Evolutionary conservation across 805 yeast genomes (phyloP).

Genomic region (Lipomyces lipofer): DNA sequence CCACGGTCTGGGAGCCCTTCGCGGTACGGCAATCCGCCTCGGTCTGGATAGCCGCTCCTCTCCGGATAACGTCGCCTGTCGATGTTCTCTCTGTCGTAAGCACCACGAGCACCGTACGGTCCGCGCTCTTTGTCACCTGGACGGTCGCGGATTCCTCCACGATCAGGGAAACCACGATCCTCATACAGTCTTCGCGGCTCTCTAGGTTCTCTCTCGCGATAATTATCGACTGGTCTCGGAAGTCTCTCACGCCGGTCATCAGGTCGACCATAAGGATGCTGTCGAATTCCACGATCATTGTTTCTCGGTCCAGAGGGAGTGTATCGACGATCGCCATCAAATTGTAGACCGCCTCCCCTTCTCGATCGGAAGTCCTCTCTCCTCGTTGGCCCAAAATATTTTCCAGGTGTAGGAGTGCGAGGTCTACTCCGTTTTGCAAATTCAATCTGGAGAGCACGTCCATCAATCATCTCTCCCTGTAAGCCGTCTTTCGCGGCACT

Average conservation of each 20-base stretch:
- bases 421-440: constrained; percentile 46
- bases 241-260: constrained; percentile 8
- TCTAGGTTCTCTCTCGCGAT: constrained; percentile 17
- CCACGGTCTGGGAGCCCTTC: no score
- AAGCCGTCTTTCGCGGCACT: constrained; percentile 49
- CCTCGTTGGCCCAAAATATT: constrained; percentile 38
- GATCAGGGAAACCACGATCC: constrained; percentile 1
- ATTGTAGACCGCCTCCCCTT: neutral
- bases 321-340: no score
- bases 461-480: constrained; percentile 46
- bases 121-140: constrained; percentile 1
- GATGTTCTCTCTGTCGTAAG: constrained; percentile 3
- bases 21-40: constrained; percentile 3
- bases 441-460: constrained; percentile 47
- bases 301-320: constrained; percentile 6
- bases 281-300: constrained; percentile 17
- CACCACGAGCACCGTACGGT: constrained; percentile 6
- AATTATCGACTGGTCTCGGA: constrained; percentile 4
- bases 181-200: constrained; percentile 5
- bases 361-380: constrained; percentile 1
- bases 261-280: constrained; percentile 15
- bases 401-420: constrained; percentile 44
- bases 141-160: constrained; percentile 10
- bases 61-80: constrained; percentile 3
- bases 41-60: constrained; percentile 7